Evolutionary conservation across 208 protist species (phyloP), one percentile per base, ranked within the genome.

Genomic region (Strigomonas oncopelti): DNA sequence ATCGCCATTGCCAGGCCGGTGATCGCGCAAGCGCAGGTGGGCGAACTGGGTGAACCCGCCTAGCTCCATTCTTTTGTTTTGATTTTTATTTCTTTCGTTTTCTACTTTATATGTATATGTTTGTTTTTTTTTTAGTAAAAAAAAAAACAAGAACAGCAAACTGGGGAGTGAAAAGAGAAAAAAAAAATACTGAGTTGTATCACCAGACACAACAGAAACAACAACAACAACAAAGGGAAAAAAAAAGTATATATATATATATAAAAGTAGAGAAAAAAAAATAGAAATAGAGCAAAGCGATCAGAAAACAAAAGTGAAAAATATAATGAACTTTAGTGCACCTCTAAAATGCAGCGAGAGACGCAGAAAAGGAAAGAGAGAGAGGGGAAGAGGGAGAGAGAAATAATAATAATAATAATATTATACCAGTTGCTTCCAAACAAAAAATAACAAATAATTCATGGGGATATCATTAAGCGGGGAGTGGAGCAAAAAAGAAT

Each of bases 41-140:
- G 88, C 88, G 74, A 80, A 93, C 60, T 83, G 78, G 45, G 76
- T 85, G 48, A 93, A 87, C n/a, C 88, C 88, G 8, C 78, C 77
- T 46, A 76, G 58, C 34, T 42, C 34, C 34, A 42, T 42, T 4
- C 11, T 4, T 42, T 42, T n/a, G n/a, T n/a, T n/a, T n/a, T n/a
- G n/a, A n/a, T n/a, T n/a, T n/a, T n/a, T n/a, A n/a, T n/a, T n/a
- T n/a, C n/a, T n/a, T n/a, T n/a, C n/a, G n/a, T n/a, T 65, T 63
- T 72, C 65, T 32, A 46, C 20, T 29, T 14, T 25, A 38, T 38
- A 46, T 22, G 8, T 13, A 27, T 5, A 22, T 60, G 18, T 16
- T 13, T 7, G 27, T 11, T 11, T 20, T 57, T n/a, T 57, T 22
- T 20, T 71, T 72, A 18, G 18, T 56, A 36, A 65, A 34, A 70